Percentiles rank a stretch among this genome's conserved stretches.
Evolutionary conservation across 768 basidiomycete genomes (phyloP).

Genomic region (Boletus subparvulus): DNA sequence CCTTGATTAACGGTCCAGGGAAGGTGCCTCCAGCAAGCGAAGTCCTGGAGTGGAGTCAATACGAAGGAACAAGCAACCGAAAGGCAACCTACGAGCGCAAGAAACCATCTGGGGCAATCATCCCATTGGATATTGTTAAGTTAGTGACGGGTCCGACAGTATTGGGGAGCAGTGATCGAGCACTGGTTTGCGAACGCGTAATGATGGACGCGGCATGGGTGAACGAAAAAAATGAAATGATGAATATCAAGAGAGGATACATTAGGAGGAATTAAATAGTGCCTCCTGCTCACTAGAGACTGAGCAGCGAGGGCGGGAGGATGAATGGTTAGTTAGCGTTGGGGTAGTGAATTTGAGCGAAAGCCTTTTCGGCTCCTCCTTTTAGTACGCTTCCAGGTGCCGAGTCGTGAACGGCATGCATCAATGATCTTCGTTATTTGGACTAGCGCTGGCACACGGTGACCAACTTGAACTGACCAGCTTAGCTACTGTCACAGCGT

Average conservation of each 20-base stretch:
- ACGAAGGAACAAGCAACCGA: background rate
- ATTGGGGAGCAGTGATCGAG: background rate
- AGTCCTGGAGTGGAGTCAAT: constrained; percentile 9
- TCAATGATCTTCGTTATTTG: too few species aligned
- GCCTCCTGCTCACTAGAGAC: background rate
- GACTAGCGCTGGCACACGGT: too few species aligned
- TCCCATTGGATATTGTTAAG: constrained; percentile 39
- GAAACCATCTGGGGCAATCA: constrained; percentile 52
- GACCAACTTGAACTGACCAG: too few species aligned
- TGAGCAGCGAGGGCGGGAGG: background rate
- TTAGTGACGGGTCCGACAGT: constrained; percentile 23
- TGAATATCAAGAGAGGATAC: constrained; percentile 3
- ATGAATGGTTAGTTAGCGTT: background rate
- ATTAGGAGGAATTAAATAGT: constrained; percentile 6
- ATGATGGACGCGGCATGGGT: constrained; percentile 22
- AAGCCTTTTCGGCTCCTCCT: background rate
- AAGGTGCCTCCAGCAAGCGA: constrained; percentile 43
- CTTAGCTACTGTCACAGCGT: too few species aligned
- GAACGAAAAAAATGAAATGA: constrained; percentile 5
- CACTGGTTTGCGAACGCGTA: constrained; percentile 6
- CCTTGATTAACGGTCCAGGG: constrained; percentile 46
- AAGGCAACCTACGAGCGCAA: constrained; percentile 37
- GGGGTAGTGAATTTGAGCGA: background rate
- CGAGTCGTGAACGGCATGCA: too few species aligned
- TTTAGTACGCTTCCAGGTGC: background rate